phyloP scores from a whole-genome alignment of 2,329 filamentous ascomycete species.

The Diaporthe sp. region DNA sequence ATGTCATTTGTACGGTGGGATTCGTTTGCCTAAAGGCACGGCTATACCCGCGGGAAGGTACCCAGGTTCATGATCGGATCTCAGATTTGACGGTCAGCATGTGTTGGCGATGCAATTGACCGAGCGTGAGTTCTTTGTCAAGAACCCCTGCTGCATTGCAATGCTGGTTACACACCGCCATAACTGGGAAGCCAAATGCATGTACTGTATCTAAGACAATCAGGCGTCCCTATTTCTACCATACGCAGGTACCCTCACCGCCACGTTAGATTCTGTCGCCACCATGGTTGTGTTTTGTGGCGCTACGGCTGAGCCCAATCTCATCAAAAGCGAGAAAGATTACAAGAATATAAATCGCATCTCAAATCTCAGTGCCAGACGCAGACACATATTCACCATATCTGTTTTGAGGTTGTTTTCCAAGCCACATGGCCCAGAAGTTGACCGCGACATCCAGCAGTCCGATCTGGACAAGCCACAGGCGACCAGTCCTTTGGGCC shows the following conservation, averaged over 20 bases:
- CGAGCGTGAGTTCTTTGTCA: conserved; percentile 18
- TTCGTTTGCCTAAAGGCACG: too few species aligned
- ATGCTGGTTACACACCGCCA: neutral
- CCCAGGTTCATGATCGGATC: neutral
- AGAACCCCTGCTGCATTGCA: neutral
- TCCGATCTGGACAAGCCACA: too few species aligned
- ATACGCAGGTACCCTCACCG: neutral
- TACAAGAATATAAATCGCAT: neutral
- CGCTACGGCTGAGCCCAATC: neutral
- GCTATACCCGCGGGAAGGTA: neutral
- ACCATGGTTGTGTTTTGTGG: neutral
- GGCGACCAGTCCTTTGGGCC: neutral
- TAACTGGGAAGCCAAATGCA: neutral
- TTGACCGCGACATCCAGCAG: neutral
- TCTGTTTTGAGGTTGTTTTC: neutral
- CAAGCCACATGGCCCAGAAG: too few species aligned
- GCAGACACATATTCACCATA: too few species aligned
- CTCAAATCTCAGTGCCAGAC: neutral
- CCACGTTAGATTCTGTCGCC: neutral
- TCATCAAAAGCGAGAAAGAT: too few species aligned
- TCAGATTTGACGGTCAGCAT: neutral
- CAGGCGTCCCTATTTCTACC: neutral
- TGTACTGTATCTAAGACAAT: neutral
- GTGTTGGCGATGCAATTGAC: neutral
- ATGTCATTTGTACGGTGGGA: neutral